Evolutionary conservation across 2,329 filamentous ascomycete genomes (phyloP), one percentile per base, ranked within the genome.

Genomic region (Colletotrichum sp.): DNA sequence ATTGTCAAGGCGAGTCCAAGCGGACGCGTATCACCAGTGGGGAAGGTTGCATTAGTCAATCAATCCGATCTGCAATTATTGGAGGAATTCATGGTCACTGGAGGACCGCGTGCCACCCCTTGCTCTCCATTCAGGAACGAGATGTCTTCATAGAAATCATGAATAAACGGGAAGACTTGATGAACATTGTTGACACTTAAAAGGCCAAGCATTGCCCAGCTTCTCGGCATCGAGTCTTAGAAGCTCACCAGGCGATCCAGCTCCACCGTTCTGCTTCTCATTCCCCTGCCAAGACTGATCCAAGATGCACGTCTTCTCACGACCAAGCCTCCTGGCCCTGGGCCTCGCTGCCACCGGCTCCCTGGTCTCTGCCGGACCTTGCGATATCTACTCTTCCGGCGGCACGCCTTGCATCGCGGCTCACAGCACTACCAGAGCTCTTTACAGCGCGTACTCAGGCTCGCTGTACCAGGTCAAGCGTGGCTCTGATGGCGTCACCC

Each of bases 371-470:
- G 90, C 90, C 52, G 91, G 87, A 15, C 91, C 92, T 10, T 93
- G 91, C 79, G 92, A 93, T 77, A 87, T 93, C 76, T 93, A 93
- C 83, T 80, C 87, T 2, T 86, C 87, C 0, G 91, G 90, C 1
- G 87, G 87, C 67, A 92, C 90, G 2, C 90, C 91, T n/a, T 93
- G 92, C 79, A 84, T 93, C 13, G 92, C 92, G 0, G 92, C 92
- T 1, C 92, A 93, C 80, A 90, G 90, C 81, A 93, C 91, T n/a
- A 93, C 92, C 72, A 89, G 92, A 6, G 90, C 91, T 18, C 82
- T 93, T 8, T 93, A 93, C 83, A 87, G 83, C 78, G 79, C 85
- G 68, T 93, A 84, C 83, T 85, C 68, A 9, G 89, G 90, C 6
- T 67, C 89, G 0, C 88, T 93, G 2, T 93, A 93, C 81, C 90